Conservation (phyloP, 1,284 basidiomycete species). For the Boletellus deceptivus region DNA sequence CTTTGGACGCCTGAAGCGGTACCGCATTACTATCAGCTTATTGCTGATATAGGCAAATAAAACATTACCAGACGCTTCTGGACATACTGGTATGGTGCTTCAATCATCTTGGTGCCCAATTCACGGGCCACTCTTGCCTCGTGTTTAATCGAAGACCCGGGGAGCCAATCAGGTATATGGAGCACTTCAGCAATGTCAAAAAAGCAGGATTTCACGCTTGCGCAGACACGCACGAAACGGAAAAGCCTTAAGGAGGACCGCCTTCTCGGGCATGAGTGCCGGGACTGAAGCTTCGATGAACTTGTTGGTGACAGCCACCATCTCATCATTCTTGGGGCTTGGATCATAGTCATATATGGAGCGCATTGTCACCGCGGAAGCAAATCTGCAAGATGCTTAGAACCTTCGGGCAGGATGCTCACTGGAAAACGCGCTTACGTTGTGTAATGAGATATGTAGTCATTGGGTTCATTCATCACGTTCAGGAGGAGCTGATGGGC, state of each 20-base stretch:
- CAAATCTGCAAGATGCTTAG: slow-evolving; percentile 12
- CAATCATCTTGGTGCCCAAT: slow-evolving; percentile 11
- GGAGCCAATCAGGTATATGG: slow-evolving; percentile 23
- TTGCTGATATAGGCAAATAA: not conserved
- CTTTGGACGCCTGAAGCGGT: slow-evolving; percentile 9
- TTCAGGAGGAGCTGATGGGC: slow-evolving; percentile 16
- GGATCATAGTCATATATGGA: slow-evolving; percentile 28
- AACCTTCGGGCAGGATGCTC: not conserved
- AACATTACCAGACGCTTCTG: slow-evolving; percentile 12
- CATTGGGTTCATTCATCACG: slow-evolving; percentile 10
- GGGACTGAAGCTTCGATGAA: slow-evolving; percentile 14
- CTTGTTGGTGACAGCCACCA: slow-evolving; percentile 19
- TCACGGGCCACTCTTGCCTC: slow-evolving; percentile 15
- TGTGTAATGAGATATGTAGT: slow-evolving; percentile 11
- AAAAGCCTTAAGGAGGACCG: slow-evolving; percentile 20
- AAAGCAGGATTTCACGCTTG: too few species aligned
- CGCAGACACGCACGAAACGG: slow-evolving; percentile 20
- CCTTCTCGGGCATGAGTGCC: slow-evolving; percentile 9
- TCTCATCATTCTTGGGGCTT: slow-evolving; percentile 15
- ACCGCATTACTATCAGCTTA: not conserved
- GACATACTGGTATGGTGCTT: slow-evolving; percentile 21
- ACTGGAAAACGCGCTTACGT: slow-evolving; percentile 7
- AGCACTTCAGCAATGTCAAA: slow-evolving; percentile 11
- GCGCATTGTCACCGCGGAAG: slow-evolving; percentile 15
- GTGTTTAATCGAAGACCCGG: slow-evolving; percentile 19